These are phyloP conservation scores for Colletotrichum aenigma DNA, from an alignment of 2,329 filamentous ascomycete genomes.

Conservation along the genomic window DNA sequence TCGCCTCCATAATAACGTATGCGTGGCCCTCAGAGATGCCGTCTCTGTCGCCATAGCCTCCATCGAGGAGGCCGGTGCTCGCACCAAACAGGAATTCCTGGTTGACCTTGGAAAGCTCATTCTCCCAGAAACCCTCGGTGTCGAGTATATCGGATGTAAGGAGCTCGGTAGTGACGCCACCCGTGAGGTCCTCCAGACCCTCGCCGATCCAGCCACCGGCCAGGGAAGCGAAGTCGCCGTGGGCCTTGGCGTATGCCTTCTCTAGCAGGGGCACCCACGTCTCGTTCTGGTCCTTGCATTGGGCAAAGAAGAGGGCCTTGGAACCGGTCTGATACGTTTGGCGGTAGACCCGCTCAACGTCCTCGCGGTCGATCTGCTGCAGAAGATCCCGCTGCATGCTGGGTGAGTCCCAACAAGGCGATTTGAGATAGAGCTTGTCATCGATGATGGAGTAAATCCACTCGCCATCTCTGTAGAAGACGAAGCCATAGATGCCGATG, in stretches of 20 bases:
- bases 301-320: conserved; percentile 78
- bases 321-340: conserved; percentile 77
- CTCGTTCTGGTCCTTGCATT: conserved; percentile 77
- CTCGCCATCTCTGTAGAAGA: conserved; percentile 86
- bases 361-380: conserved; percentile 75
- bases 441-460: conserved; percentile 94
- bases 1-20: conserved; percentile 65
- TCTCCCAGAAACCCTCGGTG: conserved; percentile 81
- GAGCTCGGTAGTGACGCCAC: conserved; percentile 73
- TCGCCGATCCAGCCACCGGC: conserved; percentile 73
- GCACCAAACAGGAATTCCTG: conserved; percentile 81
- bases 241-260: conserved; percentile 85
- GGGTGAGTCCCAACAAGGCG: conserved; percentile 81
- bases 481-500: conserved; percentile 88
- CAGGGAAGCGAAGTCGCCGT: conserved; percentile 77
- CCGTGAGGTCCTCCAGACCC: conserved; percentile 64
- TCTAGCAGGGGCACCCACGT: conserved; percentile 83
- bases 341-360: conserved; percentile 73
- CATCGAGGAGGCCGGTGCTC: conserved; percentile 65
- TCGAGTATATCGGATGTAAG: conserved; percentile 75
- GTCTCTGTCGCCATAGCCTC: conserved; percentile 63
- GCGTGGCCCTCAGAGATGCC: conserved; percentile 64
- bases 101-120: conserved; percentile 82
- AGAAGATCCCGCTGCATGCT: conserved; percentile 76
- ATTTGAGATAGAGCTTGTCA: conserved; percentile 86